Evolutionary conservation across 2,329 filamentous ascomycete species (phyloP).

Genomic region (Rugonectria rugulosa): DNA sequence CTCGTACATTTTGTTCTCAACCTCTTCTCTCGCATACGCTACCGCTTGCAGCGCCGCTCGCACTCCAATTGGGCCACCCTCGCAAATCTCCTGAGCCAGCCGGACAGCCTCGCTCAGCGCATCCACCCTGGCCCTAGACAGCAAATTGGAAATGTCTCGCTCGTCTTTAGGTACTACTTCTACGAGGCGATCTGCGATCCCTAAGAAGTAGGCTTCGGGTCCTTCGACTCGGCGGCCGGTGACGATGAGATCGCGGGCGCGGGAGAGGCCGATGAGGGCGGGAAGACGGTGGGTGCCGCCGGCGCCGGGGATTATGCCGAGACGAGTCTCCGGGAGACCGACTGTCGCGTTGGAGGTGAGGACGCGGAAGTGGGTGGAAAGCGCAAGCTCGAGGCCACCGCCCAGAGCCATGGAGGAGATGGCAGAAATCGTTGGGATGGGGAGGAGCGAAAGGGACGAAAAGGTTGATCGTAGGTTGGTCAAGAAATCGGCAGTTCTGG

Average conservation of each 20-base stretch:
- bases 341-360: slow-evolving; percentile 80
- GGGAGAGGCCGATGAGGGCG: slow-evolving; percentile 76
- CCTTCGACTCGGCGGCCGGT: slow-evolving; percentile 87
- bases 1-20: slow-evolving; percentile 90
- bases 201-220: slow-evolving; percentile 89
- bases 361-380: slow-evolving; percentile 89
- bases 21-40: slow-evolving; percentile 72
- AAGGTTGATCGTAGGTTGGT: slow-evolving; percentile 79
- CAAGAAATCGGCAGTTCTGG: slow-evolving; percentile 82
- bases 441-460: slow-evolving; percentile 73
- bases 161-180: slow-evolving; percentile 72
- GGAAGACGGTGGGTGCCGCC: slow-evolving; percentile 92
- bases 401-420: slow-evolving; percentile 88
- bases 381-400: slow-evolving; percentile 90
- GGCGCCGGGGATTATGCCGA: slow-evolving; percentile 94
- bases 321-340: slow-evolving; percentile 87
- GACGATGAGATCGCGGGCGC: slow-evolving; percentile 89
- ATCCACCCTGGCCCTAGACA: slow-evolving; percentile 67
- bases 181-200: slow-evolving; percentile 88
- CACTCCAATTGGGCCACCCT: slow-evolving; percentile 86
- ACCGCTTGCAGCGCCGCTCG: slow-evolving; percentile 83
- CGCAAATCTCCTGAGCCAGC: slow-evolving; percentile 84
- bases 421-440: slow-evolving; percentile 89
- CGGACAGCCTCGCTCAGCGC: slow-evolving; percentile 79
- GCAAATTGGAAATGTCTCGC: slow-evolving; percentile 51